phyloP scores from a whole-genome alignment of 1,284 basidiomycete species.

The Vanrija sp. region DNA sequence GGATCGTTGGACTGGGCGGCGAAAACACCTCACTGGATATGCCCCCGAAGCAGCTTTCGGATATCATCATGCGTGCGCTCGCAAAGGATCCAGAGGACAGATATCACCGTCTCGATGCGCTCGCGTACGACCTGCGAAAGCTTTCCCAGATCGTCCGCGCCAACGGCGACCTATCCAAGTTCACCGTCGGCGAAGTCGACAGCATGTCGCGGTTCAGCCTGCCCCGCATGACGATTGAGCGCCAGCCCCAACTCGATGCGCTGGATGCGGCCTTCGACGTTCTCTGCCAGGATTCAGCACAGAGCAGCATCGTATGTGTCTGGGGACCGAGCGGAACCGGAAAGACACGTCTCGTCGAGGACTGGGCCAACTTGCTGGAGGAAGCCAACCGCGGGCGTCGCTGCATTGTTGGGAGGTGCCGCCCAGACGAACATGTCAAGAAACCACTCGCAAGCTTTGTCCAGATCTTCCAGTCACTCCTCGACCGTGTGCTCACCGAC shows the following conservation, averaged over 20 bases:
- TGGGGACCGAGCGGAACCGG: conserved; percentile 40
- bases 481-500: conserved; percentile 39
- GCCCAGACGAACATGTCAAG: conserved; percentile 34
- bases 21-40: conserved; percentile 4
- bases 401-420: conserved; percentile 30
- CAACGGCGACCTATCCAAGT: conserved; percentile 27
- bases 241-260: conserved; percentile 22
- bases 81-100: conserved; percentile 34
- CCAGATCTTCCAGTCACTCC: conserved; percentile 37
- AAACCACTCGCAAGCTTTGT: conserved; percentile 39
- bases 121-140: conserved; percentile 36
- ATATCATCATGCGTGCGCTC: conserved; percentile 40
- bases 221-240: conserved; percentile 26
- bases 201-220: conserved; percentile 30
- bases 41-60: conserved; percentile 32
- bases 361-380: conserved; percentile 30
- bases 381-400: conserved; percentile 4
- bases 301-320: conserved; percentile 23
- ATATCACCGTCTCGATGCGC: conserved; percentile 30
- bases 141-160: conserved; percentile 24
- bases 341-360: conserved; percentile 33
- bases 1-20: conserved; percentile 11
- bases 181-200: conserved; percentile 38
- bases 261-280: conserved; percentile 21
- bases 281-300: background rate